Evolutionary conservation across 192 early-diverging fungal genomes (phyloP).

Genomic region (Funneliformis geosporum): DNA sequence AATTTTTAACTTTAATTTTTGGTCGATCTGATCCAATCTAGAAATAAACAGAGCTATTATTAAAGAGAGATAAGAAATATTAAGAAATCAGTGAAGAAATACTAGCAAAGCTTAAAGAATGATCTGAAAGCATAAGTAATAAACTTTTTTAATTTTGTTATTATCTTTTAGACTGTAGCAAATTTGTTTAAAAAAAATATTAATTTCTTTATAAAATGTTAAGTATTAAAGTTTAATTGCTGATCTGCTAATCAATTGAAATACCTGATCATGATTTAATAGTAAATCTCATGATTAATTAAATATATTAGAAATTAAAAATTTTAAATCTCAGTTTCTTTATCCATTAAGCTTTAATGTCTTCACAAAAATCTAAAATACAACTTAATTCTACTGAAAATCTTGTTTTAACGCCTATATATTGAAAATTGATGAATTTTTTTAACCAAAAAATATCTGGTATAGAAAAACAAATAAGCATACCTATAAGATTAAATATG

Average conservation of each 20-base stretch:
- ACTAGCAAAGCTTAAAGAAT: too few relatives aligned
- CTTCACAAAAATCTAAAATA: background rate
- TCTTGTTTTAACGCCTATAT: background rate
- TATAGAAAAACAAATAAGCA: background rate
- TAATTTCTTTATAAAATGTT: too few relatives aligned
- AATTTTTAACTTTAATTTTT: too few relatives aligned
- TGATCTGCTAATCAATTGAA: background rate
- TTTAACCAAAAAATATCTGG: too few relatives aligned
- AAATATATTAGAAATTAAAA: background rate
- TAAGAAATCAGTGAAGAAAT: too few relatives aligned
- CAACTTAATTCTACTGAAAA: background rate
- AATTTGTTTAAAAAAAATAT: too few relatives aligned
- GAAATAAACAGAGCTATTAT: too few relatives aligned
- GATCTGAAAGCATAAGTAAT: too few relatives aligned
- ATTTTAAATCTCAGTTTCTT: conserved; percentile 13
- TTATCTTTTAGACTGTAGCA: too few relatives aligned
- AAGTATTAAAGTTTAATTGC: background rate
- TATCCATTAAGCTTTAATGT: background rate
- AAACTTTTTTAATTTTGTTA: too few relatives aligned
- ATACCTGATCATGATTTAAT: background rate
- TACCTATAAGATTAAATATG: background rate
- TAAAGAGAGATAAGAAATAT: too few relatives aligned
- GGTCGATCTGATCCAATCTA: too few relatives aligned
- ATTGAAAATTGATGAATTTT: background rate
- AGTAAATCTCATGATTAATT: background rate